A percentile compares a stretch with the other conserved stretches of the same genome.
phyloP scores from a whole-genome alignment of 2,329 filamentous ascomycete species.

The Fusarium avenaceum region DNA sequence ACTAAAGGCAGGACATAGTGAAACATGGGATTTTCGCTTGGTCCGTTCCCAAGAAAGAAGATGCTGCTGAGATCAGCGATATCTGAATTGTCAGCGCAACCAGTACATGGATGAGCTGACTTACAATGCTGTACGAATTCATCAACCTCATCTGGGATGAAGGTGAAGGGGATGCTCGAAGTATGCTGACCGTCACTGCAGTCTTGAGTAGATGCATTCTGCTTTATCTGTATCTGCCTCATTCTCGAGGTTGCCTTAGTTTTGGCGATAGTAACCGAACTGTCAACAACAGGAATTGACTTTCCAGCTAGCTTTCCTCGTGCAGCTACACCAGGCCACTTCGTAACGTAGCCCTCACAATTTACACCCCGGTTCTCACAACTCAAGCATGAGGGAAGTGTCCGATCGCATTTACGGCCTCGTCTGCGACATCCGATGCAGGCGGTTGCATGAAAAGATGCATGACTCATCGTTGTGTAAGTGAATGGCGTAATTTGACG shows the following conservation, averaged over 20 bases:
- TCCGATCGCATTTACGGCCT: constrained; percentile 5
- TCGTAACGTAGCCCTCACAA: constrained; percentile 27
- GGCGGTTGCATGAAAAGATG: not conserved
- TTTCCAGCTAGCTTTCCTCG: constrained; percentile 23
- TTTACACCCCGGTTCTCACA: constrained; percentile 3
- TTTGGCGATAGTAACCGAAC: not conserved
- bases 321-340: constrained; percentile 15
- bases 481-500: no score
- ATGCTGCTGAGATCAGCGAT: constrained; percentile 20
- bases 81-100: not conserved
- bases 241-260: not conserved
- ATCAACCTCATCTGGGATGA: constrained; percentile 2
- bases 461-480: not conserved
- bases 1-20: constrained; percentile 25
- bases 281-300: constrained; percentile 10
- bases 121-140: constrained; percentile 13
- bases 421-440: constrained; percentile 1
- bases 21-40: constrained; percentile 25
- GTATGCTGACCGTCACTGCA: not conserved
- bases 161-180: not conserved
- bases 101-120: not conserved
- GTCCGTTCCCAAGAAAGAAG: constrained; percentile 21
- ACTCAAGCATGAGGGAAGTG: constrained; percentile 2
- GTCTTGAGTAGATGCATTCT: not conserved
- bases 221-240: not conserved